Evolutionary conservation across 1,284 basidiomycete species (phyloP), one percentile per base, ranked within the genome.

Genomic region (Veloboletus limbatus): DNA sequence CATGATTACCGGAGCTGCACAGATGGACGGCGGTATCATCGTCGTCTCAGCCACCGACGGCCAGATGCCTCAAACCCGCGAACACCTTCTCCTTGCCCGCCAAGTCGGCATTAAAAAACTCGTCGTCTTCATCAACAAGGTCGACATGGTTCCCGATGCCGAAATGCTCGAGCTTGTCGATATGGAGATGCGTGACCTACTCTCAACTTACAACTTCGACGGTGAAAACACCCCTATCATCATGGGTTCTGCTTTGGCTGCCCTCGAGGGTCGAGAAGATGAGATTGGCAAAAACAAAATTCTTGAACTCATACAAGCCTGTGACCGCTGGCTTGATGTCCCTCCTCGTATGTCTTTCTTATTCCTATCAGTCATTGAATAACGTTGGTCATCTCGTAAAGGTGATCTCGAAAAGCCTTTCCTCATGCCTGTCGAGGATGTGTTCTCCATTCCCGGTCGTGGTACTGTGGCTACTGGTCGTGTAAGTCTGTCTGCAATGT

Each of bases 151-250:
- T 51, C 83, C 90, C 54, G 97, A 99, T 78, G 81, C 85, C 25
- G 97, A 99, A 79, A 98, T 99, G 94, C 78, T 99, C 51, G 94
- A 98, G 76, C 88, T 99, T 49, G 97, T 99, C 54, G 97, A 99
- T 63, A 99, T 99, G 96, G 97, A 99, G 79, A 99, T 99, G 88
- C 87, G 97, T 48, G 97, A 99, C 66, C 77, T 99, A n/a, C 81
- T 99, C 38, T 75, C 82, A 21, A 87, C 86, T 22, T 95, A 94
- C 74, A 92, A 92, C 64, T 99, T 91, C 58, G 96, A 99, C 61
- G 97, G 97, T 51, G 97, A 99, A 70, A 81, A 88, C 63, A 98
- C 97, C 0, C 97, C 97, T 31, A 97, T 99, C 65, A 71, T 99
- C 62, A 92, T 92, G 85, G 97, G 97, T 45, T 96, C 94, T 28